Base-by-base conservation (phyloP, 805 yeast species). In the Saccharomyces kudriavzevii region DNA sequence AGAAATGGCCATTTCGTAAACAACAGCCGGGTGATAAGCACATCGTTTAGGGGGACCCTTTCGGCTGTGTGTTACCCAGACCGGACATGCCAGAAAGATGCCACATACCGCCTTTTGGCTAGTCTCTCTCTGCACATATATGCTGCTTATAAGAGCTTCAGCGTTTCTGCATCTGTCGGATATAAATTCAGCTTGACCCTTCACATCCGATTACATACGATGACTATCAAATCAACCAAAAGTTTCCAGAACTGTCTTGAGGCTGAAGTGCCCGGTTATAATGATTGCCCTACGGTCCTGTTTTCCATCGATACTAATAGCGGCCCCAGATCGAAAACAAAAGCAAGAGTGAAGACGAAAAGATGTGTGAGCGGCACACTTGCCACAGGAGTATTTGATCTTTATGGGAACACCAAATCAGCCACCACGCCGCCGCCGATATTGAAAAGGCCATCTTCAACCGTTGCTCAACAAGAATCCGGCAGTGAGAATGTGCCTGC, bases 221-320 rank as follows among this genome's bases (percentile, higher is more conserved):
- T 35, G 43, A 13, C 40, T 14, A 45, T 35, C 45, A 29, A 45
- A 20, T 40, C 49, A 8, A 56, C 60, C n/a, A 65, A 59, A 53
- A 66, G 71, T 48, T 70, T 69, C 52, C 78, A 75, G 56, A 69
- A 75, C 56, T 71, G 76, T 35, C 46, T 68, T 5, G 77, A 74
- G 55, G 63, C 74, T 2, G 73, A 74, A 48, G 70, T 75, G n/a
- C 60, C 68, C 3, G 77, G 77, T 1, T 75, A 74, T 54, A 75
- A 75, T 56, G 78, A 75, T 58, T 74, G 77, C 56, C 77, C 77
- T 0, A 60, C 69, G 1, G 66, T 67, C 47, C 47, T 70, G 27
- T 65, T 63, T 10, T 35, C 43, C 13, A 35, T 35, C 24, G 43
- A 35, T 11, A 22, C 43, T 35, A 35, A 35, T 9, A 35, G 43